Percentiles rank a stretch among this genome's conserved stretches.
Conservation (phyloP, 2,329 filamentous ascomycete species). For the Aspergillus awamori region DNA sequence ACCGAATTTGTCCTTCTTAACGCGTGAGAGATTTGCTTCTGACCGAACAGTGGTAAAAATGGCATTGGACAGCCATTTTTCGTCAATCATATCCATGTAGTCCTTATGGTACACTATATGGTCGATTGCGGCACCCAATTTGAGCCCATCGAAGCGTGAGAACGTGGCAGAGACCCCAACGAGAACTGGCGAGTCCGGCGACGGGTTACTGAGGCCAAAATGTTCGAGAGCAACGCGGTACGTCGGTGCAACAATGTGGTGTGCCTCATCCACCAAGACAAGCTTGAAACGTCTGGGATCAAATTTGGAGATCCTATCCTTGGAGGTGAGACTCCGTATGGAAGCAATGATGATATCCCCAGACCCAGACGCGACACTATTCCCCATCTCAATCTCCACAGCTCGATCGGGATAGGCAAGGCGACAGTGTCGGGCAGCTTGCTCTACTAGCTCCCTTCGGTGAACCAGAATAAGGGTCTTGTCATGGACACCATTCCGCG, state of each 20-base stretch:
- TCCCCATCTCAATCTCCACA: conserved; percentile 92
- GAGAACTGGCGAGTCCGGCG: conserved; percentile 62
- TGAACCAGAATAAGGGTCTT: conserved; percentile 92
- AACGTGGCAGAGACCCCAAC: conserved; percentile 88
- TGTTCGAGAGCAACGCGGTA: conserved; percentile 78
- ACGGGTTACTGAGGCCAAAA: conserved; percentile 67
- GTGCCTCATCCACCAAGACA: conserved; percentile 90
- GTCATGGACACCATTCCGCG: conserved; percentile 59
- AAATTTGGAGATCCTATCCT: conserved; percentile 78
- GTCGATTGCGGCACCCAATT: conserved; percentile 82
- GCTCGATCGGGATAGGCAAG: conserved; percentile 76
- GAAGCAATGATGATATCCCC: conserved; percentile 96
- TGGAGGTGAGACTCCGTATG: conserved; percentile 78
- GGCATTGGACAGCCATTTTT: conserved; percentile 91
- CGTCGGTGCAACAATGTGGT: conserved; percentile 85
- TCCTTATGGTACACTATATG: conserved; percentile 95
- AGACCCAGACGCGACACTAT: conserved; percentile 70
- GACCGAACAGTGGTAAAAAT: conserved; percentile 90
- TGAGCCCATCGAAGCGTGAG: conserved; percentile 79
- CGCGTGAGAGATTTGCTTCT: conserved; percentile 74
- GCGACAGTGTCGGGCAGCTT: conserved; percentile 83
- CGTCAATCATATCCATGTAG: conserved; percentile 78
- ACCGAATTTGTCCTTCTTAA: conserved; percentile 66
- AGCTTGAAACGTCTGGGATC: conserved; percentile 81
- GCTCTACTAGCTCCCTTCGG: conserved; percentile 88